Base-by-base conservation (phyloP, 1,284 basidiomycete genomes). In the Apiotrichum domesticum region DNA sequence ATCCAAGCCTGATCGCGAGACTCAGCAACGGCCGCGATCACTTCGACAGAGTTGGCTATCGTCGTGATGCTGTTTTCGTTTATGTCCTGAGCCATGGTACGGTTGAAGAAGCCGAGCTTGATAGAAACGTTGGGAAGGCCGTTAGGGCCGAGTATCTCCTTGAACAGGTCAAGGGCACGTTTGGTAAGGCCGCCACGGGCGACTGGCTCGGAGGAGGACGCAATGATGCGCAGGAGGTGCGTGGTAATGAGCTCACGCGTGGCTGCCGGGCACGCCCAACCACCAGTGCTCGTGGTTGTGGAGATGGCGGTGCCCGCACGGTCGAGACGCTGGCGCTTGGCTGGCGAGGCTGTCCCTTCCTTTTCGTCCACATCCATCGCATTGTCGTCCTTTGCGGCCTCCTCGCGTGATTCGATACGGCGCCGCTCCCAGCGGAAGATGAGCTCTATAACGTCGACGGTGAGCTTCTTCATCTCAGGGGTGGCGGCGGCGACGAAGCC, bases 41-140 rank as follows among this genome's bases (percentile, higher is more conserved):
- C 90, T 73, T 91, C 91, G 21, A 92, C 88, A 2, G 91, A 85
- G 59, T 90, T 88, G 57, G 89, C 81, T 11, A 94, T 87, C 63
- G 85, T 83, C 7, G 81, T 80, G 39, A 91, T 77, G 40, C 82
- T 80, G 10, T 79, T 77, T 44, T 92, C 90, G 47, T 80, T 84
- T 61, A 93, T 80, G 43, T 96, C 92, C 88, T 86, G 85, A 64
- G 88, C 87, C 50, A 97, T 81, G 1, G 87, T 82, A 46, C 89
- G 82, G 56, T 86, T 83, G 77, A 97, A 96, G 76, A 87, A 96
- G 53, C 86, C 85, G 46, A 98, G 79, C 65, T 97, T 96, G 61
- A 98, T 87, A 9, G 88, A 88, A 13, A 98, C 91, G 68, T 95
- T 92, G n/a, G 83, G 85, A 88, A 96, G 92, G 14, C 91, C 91